Evolutionary conservation across 129 eudicot species (phyloP), one percentile per base, ranked within the genome.

Genomic region (Kitagawia praeruptora): DNA sequence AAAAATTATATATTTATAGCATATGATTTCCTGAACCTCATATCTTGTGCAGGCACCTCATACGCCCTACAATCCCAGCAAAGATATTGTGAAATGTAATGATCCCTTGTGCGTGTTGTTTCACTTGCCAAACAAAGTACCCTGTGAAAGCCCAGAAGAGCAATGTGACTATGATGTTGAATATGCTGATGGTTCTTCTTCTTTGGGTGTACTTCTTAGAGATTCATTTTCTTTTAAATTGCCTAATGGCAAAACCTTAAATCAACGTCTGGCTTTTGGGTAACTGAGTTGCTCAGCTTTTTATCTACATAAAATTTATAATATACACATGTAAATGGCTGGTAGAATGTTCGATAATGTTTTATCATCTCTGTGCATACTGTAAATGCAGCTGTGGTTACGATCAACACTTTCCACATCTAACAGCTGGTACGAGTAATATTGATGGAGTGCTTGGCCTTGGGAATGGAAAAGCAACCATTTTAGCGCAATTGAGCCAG

Each of bases 391-490:
- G 99, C 79, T 96, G 99, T 74, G 99, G 99, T 48, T 96, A 96
- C 87, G 82, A 89, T 79, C 99, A 93, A 81, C 90, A 92, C 88
- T 88, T 96, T 83, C 84, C 84, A 25, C 81, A 80, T 69, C 83
- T 89, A 79, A 95, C n/a, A n/a, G n/a, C 98, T 54, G 37, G 37
- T 0, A 77, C 97, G 95, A 54, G 63, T 46, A 89, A 63, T 78
- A 84, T 93, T 15, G 99, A 96, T 81, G 99, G 99, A 82, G 84
- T 90, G 53, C 98, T 96, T 78, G 99, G 99, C 75, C 92, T 96
- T 25, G 98, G 96, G 31, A 56, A 67, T 78, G 99, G 98, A 2
- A 90, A 92, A 85, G 86, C 89, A 72, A 89, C 97, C 91, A 86
- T 96, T 75, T 76, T 92, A 47, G 53, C 84, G 6, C 99, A 96